Conservation (phyloP, 495 filamentous ascomycete species). For the Aspergillus leporis region DNA sequence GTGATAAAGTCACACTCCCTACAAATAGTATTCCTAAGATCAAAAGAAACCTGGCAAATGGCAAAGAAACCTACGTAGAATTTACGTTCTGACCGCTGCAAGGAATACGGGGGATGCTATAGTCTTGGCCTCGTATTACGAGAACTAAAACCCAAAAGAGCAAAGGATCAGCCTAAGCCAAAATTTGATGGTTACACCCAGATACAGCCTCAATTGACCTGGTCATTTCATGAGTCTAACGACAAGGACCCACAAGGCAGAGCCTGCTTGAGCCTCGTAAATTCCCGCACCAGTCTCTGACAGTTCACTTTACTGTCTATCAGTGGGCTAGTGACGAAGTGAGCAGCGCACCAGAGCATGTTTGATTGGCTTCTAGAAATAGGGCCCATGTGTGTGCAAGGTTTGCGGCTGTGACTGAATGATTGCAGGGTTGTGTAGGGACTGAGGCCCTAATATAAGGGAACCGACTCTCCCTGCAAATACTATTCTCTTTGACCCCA, state of each 20-base stretch:
- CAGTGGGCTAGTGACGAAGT: neutral
- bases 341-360: neutral
- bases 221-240: neutral
- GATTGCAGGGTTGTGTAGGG: neutral
- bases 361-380: constrained; percentile 3
- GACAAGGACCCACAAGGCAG: neutral
- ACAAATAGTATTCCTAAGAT: too few species aligned
- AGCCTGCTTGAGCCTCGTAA: constrained; percentile 1
- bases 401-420: neutral
- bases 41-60: too few species aligned
- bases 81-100: constrained; percentile 1
- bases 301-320: neutral
- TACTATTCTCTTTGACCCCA: neutral
- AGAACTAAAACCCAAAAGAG: neutral
- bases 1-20: too few species aligned
- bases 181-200: neutral
- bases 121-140: neutral
- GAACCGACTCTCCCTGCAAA: neutral
- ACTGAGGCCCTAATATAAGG: neutral
- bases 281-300: neutral
- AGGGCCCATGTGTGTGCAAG: neutral
- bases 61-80: neutral
- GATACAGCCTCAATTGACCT: neutral
- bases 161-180: neutral
- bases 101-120: neutral